Evolutionary conservation across 768 basidiomycete genomes (phyloP).

Genomic region (Trametes elegans): DNA sequence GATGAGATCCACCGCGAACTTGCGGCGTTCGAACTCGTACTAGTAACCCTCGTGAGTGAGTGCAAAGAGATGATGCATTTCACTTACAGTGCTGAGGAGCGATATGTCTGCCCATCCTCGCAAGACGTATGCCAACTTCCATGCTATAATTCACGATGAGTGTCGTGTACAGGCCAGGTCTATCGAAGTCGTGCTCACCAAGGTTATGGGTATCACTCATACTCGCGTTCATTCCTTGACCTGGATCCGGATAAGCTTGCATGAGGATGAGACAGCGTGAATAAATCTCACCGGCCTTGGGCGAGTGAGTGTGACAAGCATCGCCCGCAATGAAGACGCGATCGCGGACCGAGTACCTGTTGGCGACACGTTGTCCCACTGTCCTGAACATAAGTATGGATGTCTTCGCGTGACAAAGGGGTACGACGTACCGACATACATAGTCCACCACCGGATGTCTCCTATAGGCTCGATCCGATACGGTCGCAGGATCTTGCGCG

Average conservation of each 20-base stretch:
- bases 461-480: conserved; percentile 23
- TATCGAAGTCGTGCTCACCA: conserved; percentile 23
- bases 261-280: not conserved
- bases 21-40: conserved; percentile 56
- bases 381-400: conserved; percentile 1
- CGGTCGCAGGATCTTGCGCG: conserved; percentile 44
- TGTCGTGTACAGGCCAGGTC: fast-evolving
- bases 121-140: conserved; percentile 51
- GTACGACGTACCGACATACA: conserved; percentile 42
- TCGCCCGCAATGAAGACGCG: conserved; percentile 59
- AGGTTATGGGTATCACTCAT: conserved; percentile 57
- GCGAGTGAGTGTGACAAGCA: conserved; percentile 48
- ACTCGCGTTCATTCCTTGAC: conserved; percentile 53
- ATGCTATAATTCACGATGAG: conserved; percentile 30
- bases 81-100: conserved; percentile 44
- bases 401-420: not conserved
- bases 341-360: conserved; percentile 44
- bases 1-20: conserved; percentile 54
- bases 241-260: conserved; percentile 18
- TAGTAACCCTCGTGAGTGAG: conserved; percentile 13
- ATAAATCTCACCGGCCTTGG: conserved; percentile 36
- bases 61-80: fast-evolving
- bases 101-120: conserved; percentile 46
- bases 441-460: conserved; percentile 48
- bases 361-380: conserved; percentile 59